phyloP scores from a whole-genome alignment of 163 green algal species.

The Coccomyxa subellipsoidea region DNA sequence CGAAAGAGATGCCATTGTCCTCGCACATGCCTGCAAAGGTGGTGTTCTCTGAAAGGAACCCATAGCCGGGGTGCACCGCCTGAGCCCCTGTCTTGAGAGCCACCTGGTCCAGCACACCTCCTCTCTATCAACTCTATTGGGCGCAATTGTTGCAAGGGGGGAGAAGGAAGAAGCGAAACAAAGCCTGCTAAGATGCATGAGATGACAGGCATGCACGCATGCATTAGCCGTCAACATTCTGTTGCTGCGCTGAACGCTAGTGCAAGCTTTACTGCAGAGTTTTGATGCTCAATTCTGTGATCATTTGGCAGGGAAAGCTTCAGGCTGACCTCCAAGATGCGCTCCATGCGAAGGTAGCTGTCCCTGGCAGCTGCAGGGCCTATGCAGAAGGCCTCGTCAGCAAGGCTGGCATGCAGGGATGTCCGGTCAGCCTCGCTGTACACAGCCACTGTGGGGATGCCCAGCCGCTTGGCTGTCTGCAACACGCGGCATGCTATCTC shows the following conservation, averaged over 20 bases:
- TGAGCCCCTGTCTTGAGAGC: constrained; percentile 52
- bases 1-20: constrained; percentile 64
- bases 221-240: neutral
- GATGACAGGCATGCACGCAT: neutral
- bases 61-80: constrained; percentile 84
- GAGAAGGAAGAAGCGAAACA: too few species aligned
- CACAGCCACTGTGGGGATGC: constrained; percentile 85
- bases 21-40: constrained; percentile 65
- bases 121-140: neutral
- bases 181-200: too few species aligned
- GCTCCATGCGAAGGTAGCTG: constrained; percentile 68
- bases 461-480: constrained; percentile 69
- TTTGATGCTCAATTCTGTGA: too few species aligned
- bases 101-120: constrained; percentile 23
- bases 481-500: constrained; percentile 90
- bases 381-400: constrained; percentile 77
- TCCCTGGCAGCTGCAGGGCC: constrained; percentile 60
- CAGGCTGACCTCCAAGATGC: constrained; percentile 34
- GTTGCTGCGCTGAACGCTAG: too few species aligned
- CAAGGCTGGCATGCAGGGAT: constrained; percentile 48
- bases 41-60: constrained; percentile 83
- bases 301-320: neutral
- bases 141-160: neutral
- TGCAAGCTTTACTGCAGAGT: too few species aligned
- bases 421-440: constrained; percentile 81